Evolutionary conservation across 495 filamentous ascomycete genomes (phyloP), one percentile per base, ranked within the genome.

Genomic region (Articulospora tetracladia): DNA sequence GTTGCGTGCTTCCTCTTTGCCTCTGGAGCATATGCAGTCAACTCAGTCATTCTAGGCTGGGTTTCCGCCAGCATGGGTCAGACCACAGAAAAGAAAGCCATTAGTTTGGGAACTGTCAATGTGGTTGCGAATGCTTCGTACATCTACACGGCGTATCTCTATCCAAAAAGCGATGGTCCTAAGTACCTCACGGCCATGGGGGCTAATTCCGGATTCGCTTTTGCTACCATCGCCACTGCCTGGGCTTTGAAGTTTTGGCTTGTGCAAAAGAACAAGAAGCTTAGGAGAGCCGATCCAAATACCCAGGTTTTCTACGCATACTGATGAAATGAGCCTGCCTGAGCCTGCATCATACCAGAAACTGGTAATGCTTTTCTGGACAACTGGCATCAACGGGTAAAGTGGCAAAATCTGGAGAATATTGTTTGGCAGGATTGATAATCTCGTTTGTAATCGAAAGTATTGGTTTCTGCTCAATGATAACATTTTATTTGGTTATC

Each of bases 31-130:
- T 78, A 75, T 52, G 68, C 64, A 1, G 70, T 73, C 22, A 74
- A 76, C 60, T 68, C 61, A 30, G 62, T 75, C 13, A 74, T 74
- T 52, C 62, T 77, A 4, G 71, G 67, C 22, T 79, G 74, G 75
- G 66, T 69, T 11, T 66, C 66, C 0, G 60, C 66, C 15, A 75
- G 71, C 0, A 60, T 72, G 17, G 66, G 68, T 1, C 70, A 75
- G 19, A 70, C 73, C 0, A 66, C 63, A 6, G 71, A 72, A 56
- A 75, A 73, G 51, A 71, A 60, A 47, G 65, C 65, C 3, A 52
- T 56, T 19, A 26, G 61, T 12, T n/a, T 67, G 1, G 32, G 50
- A 10, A 59, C 65, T 17, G 58, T 67, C 1, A 66, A 66, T 22
- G 52, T 55, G 11, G 32, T 61, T 6, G 60, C 51, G 7, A 63